Percentiles rank a stretch among this genome's conserved stretches.
These are phyloP conservation scores for Pugionium cornutum DNA, from an alignment of 345 rosid species.

Conservation along the genomic window DNA sequence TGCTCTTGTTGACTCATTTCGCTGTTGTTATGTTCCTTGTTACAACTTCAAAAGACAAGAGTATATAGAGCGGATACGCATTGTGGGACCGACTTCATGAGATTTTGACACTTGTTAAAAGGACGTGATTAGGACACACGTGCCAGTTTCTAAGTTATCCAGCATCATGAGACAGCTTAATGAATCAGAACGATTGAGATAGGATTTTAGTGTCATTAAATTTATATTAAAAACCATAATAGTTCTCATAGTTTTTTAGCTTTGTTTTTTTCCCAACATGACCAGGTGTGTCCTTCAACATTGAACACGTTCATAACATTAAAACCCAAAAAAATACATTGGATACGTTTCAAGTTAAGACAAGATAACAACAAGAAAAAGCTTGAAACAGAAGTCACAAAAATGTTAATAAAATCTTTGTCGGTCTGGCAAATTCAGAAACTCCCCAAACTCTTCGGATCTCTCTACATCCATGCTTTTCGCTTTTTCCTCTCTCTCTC, in stretches of 20 bases:
- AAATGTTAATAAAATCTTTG: conserved; percentile 20
- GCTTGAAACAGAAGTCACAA: conserved; percentile 26
- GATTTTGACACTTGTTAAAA: conserved; percentile 10
- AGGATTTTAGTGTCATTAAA: background rate
- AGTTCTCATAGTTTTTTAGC: no score
- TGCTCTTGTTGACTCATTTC: conserved; percentile 76
- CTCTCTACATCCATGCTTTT: conserved; percentile 29
- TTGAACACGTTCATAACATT: no score
- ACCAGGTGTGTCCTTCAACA: background rate
- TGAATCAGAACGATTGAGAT: conserved; percentile 17
- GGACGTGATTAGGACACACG: conserved; percentile 26
- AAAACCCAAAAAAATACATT: background rate
- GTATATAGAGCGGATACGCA: no score
- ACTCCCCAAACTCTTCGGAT: conserved; percentile 25
- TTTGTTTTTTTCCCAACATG: no score
- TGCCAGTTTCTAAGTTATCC: conserved; percentile 16
- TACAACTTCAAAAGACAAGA: background rate
- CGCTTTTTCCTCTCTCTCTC: background rate
- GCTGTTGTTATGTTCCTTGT: background rate
- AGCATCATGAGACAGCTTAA: conserved; percentile 14
- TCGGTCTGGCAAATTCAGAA: conserved; percentile 13
- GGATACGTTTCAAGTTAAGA: conserved; percentile 14
- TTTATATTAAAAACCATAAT: background rate
- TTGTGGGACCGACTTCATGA: background rate
- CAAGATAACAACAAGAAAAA: conserved; percentile 20